Evolutionary conservation across 768 basidiomycete species (phyloP).

Genomic region (Mycena pura): DNA sequence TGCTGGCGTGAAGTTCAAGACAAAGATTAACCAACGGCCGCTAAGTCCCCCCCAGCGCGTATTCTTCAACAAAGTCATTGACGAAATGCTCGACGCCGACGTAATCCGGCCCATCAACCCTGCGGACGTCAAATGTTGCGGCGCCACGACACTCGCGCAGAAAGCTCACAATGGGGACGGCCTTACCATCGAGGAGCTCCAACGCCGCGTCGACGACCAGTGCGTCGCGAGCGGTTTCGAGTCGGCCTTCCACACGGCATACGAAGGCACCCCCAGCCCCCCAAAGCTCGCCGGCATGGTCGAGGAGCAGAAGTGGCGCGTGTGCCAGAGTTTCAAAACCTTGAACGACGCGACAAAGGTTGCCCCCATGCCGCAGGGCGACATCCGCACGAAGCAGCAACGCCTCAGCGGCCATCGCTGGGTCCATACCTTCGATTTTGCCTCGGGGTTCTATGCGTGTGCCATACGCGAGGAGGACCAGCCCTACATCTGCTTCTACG

Average conservation of each 20-base stretch:
- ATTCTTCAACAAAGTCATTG: constrained; percentile 26
- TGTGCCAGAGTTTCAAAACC: constrained; percentile 42
- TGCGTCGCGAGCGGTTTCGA: background rate
- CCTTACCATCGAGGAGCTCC: constrained; percentile 1
- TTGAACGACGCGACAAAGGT: constrained; percentile 40
- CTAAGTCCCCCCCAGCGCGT: constrained; percentile 27
- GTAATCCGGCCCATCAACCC: background rate
- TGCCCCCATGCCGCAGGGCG: constrained; percentile 41
- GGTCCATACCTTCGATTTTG: constrained; percentile 43
- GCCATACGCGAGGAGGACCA: constrained; percentile 26
- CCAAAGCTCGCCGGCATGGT: constrained; percentile 44
- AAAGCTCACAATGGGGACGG: constrained; percentile 9
- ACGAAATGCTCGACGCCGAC: constrained; percentile 23
- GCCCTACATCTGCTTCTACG: constrained; percentile 43
- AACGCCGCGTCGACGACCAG: constrained; percentile 2
- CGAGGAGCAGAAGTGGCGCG: constrained; percentile 24
- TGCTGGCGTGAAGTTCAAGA: constrained; percentile 10
- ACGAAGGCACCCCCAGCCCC: background rate
- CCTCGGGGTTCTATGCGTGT: constrained; percentile 42
- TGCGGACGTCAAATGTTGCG: constrained; percentile 7
- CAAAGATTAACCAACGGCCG: constrained; percentile 24
- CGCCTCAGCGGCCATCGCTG: constrained; percentile 42
- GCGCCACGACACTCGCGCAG: constrained; percentile 8
- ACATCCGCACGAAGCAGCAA: constrained; percentile 47
- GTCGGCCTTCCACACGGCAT: background rate